Conservation (phyloP, 2,329 filamentous ascomycete species). For the Leptographium radiaticola region DNA sequence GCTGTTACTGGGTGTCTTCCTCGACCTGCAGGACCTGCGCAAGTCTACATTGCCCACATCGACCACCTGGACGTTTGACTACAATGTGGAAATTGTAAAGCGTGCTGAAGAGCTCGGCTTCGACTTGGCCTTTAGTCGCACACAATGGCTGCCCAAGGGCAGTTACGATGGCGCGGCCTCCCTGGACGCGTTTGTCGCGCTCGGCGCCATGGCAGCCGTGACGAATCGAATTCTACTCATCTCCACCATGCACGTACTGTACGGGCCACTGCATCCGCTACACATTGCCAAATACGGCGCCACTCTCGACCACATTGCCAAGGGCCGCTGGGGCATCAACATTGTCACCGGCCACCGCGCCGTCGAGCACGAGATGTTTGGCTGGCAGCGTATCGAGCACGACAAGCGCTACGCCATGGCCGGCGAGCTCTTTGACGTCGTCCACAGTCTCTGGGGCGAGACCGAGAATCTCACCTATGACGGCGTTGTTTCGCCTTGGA, state of each 20-base stretch:
- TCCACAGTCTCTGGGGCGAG: not conserved
- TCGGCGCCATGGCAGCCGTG: not conserved
- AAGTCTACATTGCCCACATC: not conserved
- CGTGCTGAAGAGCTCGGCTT: not conserved
- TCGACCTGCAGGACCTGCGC: not conserved
- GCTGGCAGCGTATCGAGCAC: not conserved
- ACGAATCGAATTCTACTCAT: not conserved
- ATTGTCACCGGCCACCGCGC: not conserved
- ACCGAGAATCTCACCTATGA: not conserved
- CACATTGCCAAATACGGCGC: not conserved
- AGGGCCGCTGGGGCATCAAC: not conserved
- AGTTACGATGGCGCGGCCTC: not conserved
- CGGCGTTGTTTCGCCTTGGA: not conserved
- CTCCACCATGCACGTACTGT: not conserved
- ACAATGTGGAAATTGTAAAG: not conserved
- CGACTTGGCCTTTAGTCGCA: not conserved
- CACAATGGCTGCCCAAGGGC: not conserved
- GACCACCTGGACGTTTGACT: not conserved
- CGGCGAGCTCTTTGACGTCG: not conserved
- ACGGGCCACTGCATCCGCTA: not conserved
- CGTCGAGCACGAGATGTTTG: not conserved
- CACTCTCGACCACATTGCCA: not conserved
- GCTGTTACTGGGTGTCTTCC: not conserved
- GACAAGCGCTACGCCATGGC: not conserved
- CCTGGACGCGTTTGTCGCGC: not conserved